Evolutionary conservation across 164 flowering plant genomes (phyloP), one percentile per base, ranked within the genome.

Genomic region (Umbellularia californica): DNA sequence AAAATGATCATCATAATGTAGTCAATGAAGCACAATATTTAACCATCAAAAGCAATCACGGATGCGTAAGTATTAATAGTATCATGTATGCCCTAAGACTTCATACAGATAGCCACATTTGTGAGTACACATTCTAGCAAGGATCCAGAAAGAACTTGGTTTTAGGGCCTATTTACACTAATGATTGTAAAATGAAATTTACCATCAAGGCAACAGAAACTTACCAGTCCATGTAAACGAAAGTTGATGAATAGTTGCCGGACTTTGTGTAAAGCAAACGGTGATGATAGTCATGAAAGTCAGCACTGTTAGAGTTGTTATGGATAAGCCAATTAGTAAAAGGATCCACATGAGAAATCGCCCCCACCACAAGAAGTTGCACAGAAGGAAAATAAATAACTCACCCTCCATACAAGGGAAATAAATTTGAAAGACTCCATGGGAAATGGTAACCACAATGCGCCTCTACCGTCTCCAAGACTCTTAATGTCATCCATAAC

Each of bases 371-470:
- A 0, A 24, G 20, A 71, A 12, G 50, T 9, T 10, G 74, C 24
- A 25, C 22, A 72, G 10, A 35, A 41, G 22, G 65, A 2, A 17
- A 58, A n/a, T 4, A 50, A 66, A 3, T 60, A 20, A 83, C 94
- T 78, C 64, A 96, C 99, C 98, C 99, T 58, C 97, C 99, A 78
- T 96, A 96, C 52, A 94, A 65, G 58, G 99, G 99, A 50, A 96
- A 50, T 67, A 91, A 85, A 78, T 96, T 96, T 72, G 99, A 96
- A 50, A 84, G 83, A 82, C 98, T 96, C 94, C 95, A 96, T 25
- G 99, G 99, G 74, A 96, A 96, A 88, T 96, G 93, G 76, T 96
- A 96, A 52, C 99, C 99, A 79, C 98, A 91, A 78, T 96, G 99
- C 64, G 99, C 99, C 80, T 96, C 99, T 41, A 96, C 99, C 3